These are phyloP conservation scores for Annulohypoxylon maeteangense DNA, from an alignment of 495 filamentous ascomycete genomes.

Conservation along the genomic window DNA sequence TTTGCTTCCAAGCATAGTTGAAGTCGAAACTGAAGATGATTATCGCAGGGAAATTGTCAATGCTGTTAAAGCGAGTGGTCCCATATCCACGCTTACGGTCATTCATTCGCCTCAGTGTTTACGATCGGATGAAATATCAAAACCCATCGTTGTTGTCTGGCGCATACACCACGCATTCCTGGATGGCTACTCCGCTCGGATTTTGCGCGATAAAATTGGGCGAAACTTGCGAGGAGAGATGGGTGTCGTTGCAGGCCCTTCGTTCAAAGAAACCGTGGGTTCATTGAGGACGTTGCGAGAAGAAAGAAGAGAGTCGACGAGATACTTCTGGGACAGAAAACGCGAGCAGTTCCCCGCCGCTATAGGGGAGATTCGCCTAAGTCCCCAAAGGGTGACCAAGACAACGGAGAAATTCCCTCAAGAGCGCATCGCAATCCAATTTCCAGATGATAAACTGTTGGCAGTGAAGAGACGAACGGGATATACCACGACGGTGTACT, in stretches of 20 bases:
- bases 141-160: neutral
- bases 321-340: neutral
- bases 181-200: neutral
- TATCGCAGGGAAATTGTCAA: neutral
- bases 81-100: neutral
- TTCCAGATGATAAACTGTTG: neutral
- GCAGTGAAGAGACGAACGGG: neutral
- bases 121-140: no score
- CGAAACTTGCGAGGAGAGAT: neutral
- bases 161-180: neutral
- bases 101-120: neutral
- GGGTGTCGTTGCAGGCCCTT: neutral
- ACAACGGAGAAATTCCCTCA: neutral
- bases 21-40: neutral
- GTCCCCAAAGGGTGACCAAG: neutral
- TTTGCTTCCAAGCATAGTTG: neutral
- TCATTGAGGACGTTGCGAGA: neutral
- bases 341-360: neutral
- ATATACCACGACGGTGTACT: neutral
- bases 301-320: neutral
- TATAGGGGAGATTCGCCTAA: neutral
- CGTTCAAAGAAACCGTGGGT: neutral
- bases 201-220: neutral
- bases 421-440: neutral
- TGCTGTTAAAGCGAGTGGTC: neutral